phyloP scores from a whole-genome alignment of 2,329 filamentous ascomycete species.

The Neofusicoccum laricinum region DNA sequence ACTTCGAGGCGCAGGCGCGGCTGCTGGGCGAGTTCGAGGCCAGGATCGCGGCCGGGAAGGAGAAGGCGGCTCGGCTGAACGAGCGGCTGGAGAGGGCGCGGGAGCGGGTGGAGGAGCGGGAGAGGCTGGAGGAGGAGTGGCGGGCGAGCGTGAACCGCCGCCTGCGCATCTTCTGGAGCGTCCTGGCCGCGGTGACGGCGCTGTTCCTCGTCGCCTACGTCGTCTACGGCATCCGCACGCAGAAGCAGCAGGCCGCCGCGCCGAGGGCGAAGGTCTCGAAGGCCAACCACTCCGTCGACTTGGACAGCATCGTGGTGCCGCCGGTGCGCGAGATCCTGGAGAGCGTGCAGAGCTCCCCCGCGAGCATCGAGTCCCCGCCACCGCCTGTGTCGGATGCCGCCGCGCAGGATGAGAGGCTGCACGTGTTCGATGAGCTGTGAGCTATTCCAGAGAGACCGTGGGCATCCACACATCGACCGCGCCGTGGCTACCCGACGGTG shows the following conservation, averaged over 20 bases:
- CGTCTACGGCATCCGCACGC: slow-evolving; percentile 31
- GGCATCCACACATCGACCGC: too few relatives aligned
- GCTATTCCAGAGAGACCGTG: not conserved
- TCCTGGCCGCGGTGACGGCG: slow-evolving; percentile 46
- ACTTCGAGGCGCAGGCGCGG: slow-evolving; percentile 63
- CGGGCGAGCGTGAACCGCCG: slow-evolving; percentile 33
- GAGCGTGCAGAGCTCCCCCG: not conserved
- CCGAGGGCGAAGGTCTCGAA: slow-evolving; percentile 19
- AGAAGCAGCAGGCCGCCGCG: slow-evolving; percentile 5
- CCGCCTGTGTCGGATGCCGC: not conserved
- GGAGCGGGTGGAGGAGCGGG: slow-evolving; percentile 64
- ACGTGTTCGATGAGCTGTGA: slow-evolving; percentile 25
- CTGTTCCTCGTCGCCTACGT: slow-evolving; percentile 47
- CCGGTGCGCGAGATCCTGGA: slow-evolving; percentile 34
- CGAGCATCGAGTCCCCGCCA: not conserved
- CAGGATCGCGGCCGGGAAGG: slow-evolving; percentile 59
- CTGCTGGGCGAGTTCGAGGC: slow-evolving; percentile 61
- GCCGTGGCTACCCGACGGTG: too few relatives aligned
- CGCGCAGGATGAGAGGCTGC: slow-evolving; percentile 19
- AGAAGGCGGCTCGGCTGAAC: slow-evolving; percentile 59
- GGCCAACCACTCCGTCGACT: slow-evolving; percentile 20
- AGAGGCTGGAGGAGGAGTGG: slow-evolving; percentile 59
- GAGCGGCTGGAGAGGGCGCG: slow-evolving; percentile 63
- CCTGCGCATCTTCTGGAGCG: slow-evolving; percentile 62
- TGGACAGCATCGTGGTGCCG: slow-evolving; percentile 28